phyloP scores from a whole-genome alignment of 1,284 basidiomycete species.

The Macrocybe sp. region DNA sequence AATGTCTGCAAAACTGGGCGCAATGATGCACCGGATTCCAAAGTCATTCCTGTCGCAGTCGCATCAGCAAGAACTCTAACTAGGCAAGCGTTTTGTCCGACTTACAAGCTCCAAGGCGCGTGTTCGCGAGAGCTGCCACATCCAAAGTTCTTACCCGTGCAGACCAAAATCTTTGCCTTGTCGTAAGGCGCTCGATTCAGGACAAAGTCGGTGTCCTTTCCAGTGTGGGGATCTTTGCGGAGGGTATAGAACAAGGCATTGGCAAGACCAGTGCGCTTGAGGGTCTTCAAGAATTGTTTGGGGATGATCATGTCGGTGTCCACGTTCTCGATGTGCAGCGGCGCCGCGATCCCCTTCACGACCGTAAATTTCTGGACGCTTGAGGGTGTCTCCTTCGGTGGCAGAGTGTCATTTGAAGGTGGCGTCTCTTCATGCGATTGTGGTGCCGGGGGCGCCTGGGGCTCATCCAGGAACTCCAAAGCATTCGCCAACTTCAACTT shows the following conservation, averaged over 20 bases:
- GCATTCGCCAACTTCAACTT: slow-evolving; percentile 68
- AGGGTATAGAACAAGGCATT: slow-evolving; percentile 84
- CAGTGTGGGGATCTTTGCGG: slow-evolving; percentile 77
- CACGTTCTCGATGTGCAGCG: slow-evolving; percentile 89
- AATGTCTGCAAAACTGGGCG: slow-evolving; percentile 93
- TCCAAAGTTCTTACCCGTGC: slow-evolving; percentile 90
- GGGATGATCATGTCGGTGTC: slow-evolving; percentile 99
- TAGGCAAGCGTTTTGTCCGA: slow-evolving; percentile 12
- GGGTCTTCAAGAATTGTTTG: slow-evolving; percentile 92
- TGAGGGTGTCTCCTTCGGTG: slow-evolving; percentile 51
- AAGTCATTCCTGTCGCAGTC: slow-evolving; percentile 73
- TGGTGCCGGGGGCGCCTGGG: slow-evolving; percentile 63
- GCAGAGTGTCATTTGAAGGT: slow-evolving; percentile 32
- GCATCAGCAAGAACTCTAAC: slow-evolving; percentile 5
- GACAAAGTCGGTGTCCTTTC: slow-evolving; percentile 82
- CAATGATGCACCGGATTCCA: slow-evolving; percentile 89
- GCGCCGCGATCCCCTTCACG: slow-evolving; percentile 83
- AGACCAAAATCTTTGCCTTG: slow-evolving; percentile 81
- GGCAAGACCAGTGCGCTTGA: slow-evolving; percentile 92
- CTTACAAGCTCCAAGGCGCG: slow-evolving; percentile 92
- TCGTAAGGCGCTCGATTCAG: slow-evolving; percentile 85
- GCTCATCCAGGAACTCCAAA: slow-evolving; percentile 75
- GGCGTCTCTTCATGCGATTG: slow-evolving; percentile 33
- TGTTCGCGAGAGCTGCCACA: slow-evolving; percentile 94
- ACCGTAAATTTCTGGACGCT: slow-evolving; percentile 75